Conservation (phyloP, 352 stramenopile genomes). For the Thraustotheca clavata region DNA sequence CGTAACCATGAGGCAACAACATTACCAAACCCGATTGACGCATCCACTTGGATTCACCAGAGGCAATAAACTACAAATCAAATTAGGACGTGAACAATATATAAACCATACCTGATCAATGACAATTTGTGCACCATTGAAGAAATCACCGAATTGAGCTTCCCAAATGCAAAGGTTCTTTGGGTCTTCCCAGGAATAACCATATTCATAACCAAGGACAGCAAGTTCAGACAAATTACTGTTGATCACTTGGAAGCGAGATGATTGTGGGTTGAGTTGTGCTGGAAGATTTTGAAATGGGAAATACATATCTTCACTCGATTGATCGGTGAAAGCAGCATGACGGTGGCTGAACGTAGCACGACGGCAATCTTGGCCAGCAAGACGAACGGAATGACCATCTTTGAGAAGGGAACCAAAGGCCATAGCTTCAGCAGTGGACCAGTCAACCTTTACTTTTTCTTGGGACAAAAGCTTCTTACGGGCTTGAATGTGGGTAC, state of each 20-base stretch:
- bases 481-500: slow-evolving; percentile 61
- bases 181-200: slow-evolving; percentile 81
- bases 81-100: neutral
- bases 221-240: slow-evolving; percentile 81
- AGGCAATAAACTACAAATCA: slow-evolving; percentile 81
- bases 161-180: slow-evolving; percentile 84
- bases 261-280: slow-evolving; percentile 26
- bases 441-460: slow-evolving; percentile 29
- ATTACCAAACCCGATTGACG: slow-evolving; percentile 76
- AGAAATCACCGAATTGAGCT: slow-evolving; percentile 87
- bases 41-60: slow-evolving; percentile 86
- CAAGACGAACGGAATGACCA: slow-evolving; percentile 68
- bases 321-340: slow-evolving; percentile 78
- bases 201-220: slow-evolving; percentile 86
- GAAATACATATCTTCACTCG: slow-evolving; percentile 65
- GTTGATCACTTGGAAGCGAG: slow-evolving; percentile 54
- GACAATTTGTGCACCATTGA: slow-evolving; percentile 83
- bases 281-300: slow-evolving; percentile 50
- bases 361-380: slow-evolving; percentile 78
- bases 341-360: slow-evolving; percentile 86
- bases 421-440: slow-evolving; percentile 79
- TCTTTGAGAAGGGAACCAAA: slow-evolving; percentile 81
- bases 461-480: slow-evolving; percentile 60
- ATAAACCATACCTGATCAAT: slow-evolving; percentile 51
- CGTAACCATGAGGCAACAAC: slow-evolving; percentile 81